Percentiles rank a stretch among this genome's conserved stretches.
Conservation (phyloP, 2,329 filamentous ascomycete genomes). For the Mycosphaerella sp. region DNA sequence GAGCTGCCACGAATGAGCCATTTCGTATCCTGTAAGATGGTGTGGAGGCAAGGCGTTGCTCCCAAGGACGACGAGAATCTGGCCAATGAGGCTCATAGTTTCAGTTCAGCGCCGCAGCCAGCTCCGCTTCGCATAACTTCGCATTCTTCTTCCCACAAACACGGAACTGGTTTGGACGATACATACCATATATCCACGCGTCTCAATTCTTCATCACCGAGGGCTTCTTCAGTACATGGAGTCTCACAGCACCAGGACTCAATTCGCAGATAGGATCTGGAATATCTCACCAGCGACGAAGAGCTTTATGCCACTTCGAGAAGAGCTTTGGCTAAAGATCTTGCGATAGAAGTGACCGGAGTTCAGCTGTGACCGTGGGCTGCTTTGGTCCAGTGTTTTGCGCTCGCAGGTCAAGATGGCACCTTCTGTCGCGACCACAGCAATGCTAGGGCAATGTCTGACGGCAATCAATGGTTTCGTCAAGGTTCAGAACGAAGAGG, state of each 20-base stretch:
- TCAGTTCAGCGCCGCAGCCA: slow-evolving; percentile 2
- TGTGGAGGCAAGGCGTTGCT: too few species aligned
- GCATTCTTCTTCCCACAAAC: not conserved
- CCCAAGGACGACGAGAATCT: too few species aligned
- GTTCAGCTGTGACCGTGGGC: slow-evolving; percentile 8
- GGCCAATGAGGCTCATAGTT: too few species aligned
- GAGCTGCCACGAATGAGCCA: too few species aligned
- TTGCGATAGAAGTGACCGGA: not conserved
- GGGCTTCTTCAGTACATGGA: too few species aligned
- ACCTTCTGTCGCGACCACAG: slow-evolving; percentile 9
- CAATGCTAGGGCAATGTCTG: slow-evolving; percentile 59
- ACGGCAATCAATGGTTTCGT: slow-evolving; percentile 57
- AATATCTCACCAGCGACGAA: too few species aligned
- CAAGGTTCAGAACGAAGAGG: slow-evolving; percentile 56
- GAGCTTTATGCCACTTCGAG: not conserved
- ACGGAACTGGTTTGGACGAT: too few species aligned
- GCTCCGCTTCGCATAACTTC: not conserved
- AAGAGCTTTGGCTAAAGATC: not conserved
- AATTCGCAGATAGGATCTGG: too few species aligned
- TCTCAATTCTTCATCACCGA: too few species aligned
- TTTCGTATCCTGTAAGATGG: too few species aligned
- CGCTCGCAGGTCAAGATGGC: slow-evolving; percentile 5
- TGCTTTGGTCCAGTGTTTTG: not conserved
- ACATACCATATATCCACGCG: too few species aligned
- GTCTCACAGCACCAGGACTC: too few species aligned